These are phyloP conservation scores for Rhizoclosmatium sp. DNA, from an alignment of 192 early-diverging fungal species.

Conservation along the genomic window DNA sequence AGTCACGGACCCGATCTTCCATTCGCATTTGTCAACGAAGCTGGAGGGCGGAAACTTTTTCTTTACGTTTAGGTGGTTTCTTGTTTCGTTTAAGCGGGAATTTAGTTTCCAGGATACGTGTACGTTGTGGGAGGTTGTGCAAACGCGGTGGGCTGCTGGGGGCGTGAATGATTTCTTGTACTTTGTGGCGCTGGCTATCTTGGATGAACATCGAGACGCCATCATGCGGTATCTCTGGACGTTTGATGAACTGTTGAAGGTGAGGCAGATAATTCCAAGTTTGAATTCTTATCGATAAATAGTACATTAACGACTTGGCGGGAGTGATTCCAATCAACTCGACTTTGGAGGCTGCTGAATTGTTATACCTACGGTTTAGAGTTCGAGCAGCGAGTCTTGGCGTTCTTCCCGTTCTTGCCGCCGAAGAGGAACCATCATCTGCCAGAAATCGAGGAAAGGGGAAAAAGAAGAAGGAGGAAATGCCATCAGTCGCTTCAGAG, in stretches of 20 bases:
- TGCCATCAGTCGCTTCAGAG: not conserved
- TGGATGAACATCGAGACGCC: constrained; percentile 85
- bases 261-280: constrained; percentile 30
- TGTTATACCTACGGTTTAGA: constrained; percentile 72
- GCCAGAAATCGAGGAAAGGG: too few relatives aligned
- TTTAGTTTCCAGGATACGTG: constrained; percentile 43
- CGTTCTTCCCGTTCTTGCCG: not conserved
- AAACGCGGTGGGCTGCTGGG: constrained; percentile 52
- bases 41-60: constrained; percentile 77
- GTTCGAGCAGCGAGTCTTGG: constrained; percentile 50
- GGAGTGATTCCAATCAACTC: constrained; percentile 77
- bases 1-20: constrained; percentile 35
- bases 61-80: constrained; percentile 96
- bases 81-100: constrained; percentile 78
- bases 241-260: constrained; percentile 96
- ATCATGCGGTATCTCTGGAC: constrained; percentile 79
- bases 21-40: constrained; percentile 16
- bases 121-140: constrained; percentile 85
- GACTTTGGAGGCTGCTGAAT: constrained; percentile 79
- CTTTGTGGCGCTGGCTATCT: constrained; percentile 93
- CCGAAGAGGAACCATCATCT: too few relatives aligned
- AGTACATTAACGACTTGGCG: constrained; percentile 87
- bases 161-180: constrained; percentile 75
- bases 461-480: too few relatives aligned
- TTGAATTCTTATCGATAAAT: not conserved